Evolutionary conservation across 495 filamentous ascomycete species (phyloP).

Genomic region (Aspergillus heteromorphus): DNA sequence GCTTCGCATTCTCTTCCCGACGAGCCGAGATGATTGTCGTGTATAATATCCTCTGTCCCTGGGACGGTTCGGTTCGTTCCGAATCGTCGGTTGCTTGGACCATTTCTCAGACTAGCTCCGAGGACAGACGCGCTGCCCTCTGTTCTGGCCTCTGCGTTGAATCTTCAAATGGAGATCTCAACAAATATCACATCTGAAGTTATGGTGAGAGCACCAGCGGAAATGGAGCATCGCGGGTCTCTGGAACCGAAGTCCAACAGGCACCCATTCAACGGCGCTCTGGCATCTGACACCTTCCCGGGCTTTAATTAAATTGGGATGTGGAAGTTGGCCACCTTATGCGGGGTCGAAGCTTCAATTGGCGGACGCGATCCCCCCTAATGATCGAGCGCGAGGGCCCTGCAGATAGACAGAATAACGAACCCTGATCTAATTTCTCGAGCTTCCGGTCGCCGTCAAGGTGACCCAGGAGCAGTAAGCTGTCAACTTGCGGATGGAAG

Average conservation of each 20-base stretch:
- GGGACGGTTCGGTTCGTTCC: slow-evolving; percentile 10
- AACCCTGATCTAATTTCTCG: neutral
- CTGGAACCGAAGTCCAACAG: neutral
- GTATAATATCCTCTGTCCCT: neutral
- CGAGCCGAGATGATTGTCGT: slow-evolving; percentile 4
- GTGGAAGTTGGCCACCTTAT: neutral
- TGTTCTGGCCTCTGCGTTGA: neutral
- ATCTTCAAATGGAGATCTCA: neutral
- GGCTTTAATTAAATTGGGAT: slow-evolving; percentile 2
- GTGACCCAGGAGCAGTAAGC: neutral
- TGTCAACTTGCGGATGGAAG: neutral
- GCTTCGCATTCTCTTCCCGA: neutral
- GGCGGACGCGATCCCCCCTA: neutral
- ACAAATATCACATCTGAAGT: neutral
- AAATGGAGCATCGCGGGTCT: neutral
- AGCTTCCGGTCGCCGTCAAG: neutral
- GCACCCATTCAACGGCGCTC: neutral
- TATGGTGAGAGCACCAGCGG: neutral
- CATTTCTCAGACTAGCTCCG: neutral
- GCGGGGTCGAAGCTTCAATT: neutral
- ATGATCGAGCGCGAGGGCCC: neutral
- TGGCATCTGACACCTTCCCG: neutral
- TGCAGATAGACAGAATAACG: neutral
- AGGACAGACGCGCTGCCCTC: neutral
- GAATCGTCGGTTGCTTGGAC: neutral